A percentile compares a stretch with the other conserved stretches of the same genome.
Conservation (phyloP, 192 early-diverging fungal genomes). For the Coemansia sp. region DNA sequence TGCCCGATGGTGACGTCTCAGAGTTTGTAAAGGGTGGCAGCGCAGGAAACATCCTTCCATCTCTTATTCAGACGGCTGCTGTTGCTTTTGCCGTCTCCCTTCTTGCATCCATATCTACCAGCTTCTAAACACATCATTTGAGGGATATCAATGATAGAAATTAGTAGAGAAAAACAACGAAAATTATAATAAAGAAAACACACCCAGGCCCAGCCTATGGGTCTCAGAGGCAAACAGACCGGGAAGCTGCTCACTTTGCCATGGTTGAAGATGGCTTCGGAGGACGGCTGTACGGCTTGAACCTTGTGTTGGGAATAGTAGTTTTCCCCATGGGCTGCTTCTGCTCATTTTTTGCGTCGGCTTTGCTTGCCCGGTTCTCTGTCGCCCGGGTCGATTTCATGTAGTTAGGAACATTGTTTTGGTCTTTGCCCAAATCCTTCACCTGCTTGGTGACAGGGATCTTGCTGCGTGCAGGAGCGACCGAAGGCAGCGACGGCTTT, state of each 20-base stretch:
- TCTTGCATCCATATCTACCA: constrained; percentile 4
- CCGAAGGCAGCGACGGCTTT: background rate
- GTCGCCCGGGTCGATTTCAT: constrained; percentile 43
- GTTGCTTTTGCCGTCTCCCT: background rate
- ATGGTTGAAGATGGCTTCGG: constrained; percentile 8
- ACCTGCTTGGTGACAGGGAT: background rate
- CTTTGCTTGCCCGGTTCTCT: constrained; percentile 29
- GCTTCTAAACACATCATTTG: too few relatives aligned
- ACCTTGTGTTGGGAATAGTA: constrained; percentile 8
- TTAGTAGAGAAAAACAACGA: background rate
- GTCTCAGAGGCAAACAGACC: too few relatives aligned
- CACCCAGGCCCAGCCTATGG: background rate
- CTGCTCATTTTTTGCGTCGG: background rate
- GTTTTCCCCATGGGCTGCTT: constrained; percentile 8
- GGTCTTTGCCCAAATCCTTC: background rate
- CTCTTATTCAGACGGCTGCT: background rate
- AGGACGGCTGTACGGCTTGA: constrained; percentile 31
- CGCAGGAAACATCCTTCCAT: constrained; percentile 1
- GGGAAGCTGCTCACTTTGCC: too few relatives aligned
- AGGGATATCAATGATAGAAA: too few relatives aligned
- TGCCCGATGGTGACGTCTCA: constrained; percentile 25
- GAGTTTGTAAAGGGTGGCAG: constrained; percentile 24
- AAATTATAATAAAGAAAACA: background rate
- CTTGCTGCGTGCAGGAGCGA: background rate
- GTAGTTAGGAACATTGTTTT: constrained; percentile 31